A percentile compares a stretch with the other conserved stretches of the same genome.
Evolutionary conservation across 2,329 filamentous ascomycete genomes (phyloP).

Genomic region (Trichoderma sp.): DNA sequence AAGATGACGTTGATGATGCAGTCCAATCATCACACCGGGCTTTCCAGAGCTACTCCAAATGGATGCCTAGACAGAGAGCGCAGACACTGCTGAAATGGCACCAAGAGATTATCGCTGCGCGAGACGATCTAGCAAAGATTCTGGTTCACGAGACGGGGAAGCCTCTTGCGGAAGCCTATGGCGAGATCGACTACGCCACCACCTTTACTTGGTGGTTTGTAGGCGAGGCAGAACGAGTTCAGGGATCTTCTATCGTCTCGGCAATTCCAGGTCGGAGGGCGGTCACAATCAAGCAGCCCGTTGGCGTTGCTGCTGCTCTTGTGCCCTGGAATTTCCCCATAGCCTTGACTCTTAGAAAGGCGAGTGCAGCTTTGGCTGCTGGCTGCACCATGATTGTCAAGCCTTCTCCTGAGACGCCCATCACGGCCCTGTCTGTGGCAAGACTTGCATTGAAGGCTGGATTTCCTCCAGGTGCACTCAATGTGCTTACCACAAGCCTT

Average conservation of each 20-base stretch:
- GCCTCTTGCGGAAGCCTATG: constrained; percentile 54
- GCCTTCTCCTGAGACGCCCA: constrained; percentile 72
- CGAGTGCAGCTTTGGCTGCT: constrained; percentile 62
- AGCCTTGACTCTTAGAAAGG: constrained; percentile 51
- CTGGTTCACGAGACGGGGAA: constrained; percentile 57
- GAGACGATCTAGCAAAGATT: constrained; percentile 43
- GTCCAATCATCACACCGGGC: constrained; percentile 40
- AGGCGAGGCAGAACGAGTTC: constrained; percentile 51
- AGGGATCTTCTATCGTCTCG: constrained; percentile 60
- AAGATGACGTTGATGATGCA: constrained; percentile 42
- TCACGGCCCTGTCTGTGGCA: constrained; percentile 69
- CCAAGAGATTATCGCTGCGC: constrained; percentile 36
- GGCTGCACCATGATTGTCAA: constrained; percentile 77
- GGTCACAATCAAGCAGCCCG: constrained; percentile 65
- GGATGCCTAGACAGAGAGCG: constrained; percentile 39
- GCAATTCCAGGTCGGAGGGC: constrained; percentile 63
- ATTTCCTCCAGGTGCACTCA: constrained; percentile 71
- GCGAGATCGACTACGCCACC: constrained; percentile 57
- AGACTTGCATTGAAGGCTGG: constrained; percentile 70
- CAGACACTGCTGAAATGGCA: constrained; percentile 41
- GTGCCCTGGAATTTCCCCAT: constrained; percentile 61
- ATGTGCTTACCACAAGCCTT: constrained; percentile 48
- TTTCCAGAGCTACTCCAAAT: constrained; percentile 42
- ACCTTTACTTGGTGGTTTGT: constrained; percentile 60
- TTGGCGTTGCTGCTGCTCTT: constrained; percentile 39